Percentiles rank a stretch among this genome's conserved stretches.
These are phyloP conservation scores for Ogataea minuta DNA, from an alignment of 805 yeast species.

Conservation along the genomic window DNA sequence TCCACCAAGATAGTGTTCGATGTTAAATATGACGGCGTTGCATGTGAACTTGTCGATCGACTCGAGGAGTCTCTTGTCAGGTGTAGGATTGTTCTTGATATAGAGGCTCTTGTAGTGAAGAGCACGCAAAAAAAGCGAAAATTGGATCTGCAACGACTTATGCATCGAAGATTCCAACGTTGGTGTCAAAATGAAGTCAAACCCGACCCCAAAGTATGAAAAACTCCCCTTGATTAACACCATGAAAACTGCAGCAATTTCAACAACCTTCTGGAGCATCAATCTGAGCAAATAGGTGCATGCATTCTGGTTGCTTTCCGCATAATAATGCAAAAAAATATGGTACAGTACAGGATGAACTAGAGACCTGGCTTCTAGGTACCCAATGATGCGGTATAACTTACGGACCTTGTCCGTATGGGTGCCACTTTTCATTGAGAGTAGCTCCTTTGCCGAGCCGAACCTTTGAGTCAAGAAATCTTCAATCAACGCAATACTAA, in stretches of 20 bases:
- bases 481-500: constrained; percentile 39
- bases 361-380: constrained; percentile 32
- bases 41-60: constrained; percentile 15
- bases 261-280: constrained; percentile 30
- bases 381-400: constrained; percentile 23
- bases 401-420: constrained; percentile 25
- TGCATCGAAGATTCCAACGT: constrained; percentile 38
- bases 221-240: constrained; percentile 34
- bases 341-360: constrained; percentile 41
- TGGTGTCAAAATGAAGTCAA: constrained; percentile 40
- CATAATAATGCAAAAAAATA: constrained; percentile 41
- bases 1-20: constrained; percentile 41
- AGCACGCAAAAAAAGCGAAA: constrained; percentile 30
- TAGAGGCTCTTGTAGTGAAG: constrained; percentile 27
- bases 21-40: constrained; percentile 33
- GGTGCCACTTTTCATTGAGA: constrained; percentile 26
- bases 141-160: constrained; percentile 34
- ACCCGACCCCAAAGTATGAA: constrained; percentile 34
- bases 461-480: constrained; percentile 29
- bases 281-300: constrained; percentile 40
- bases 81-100: not conserved
- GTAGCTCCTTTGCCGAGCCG: constrained; percentile 30
- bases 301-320: constrained; percentile 31
- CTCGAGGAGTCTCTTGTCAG: constrained; percentile 6
- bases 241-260: constrained; percentile 38